A percentile compares a stretch with the other conserved stretches of the same genome.
Conservation (phyloP, 768 basidiomycete genomes). For the Tephrocybe rancida region DNA sequence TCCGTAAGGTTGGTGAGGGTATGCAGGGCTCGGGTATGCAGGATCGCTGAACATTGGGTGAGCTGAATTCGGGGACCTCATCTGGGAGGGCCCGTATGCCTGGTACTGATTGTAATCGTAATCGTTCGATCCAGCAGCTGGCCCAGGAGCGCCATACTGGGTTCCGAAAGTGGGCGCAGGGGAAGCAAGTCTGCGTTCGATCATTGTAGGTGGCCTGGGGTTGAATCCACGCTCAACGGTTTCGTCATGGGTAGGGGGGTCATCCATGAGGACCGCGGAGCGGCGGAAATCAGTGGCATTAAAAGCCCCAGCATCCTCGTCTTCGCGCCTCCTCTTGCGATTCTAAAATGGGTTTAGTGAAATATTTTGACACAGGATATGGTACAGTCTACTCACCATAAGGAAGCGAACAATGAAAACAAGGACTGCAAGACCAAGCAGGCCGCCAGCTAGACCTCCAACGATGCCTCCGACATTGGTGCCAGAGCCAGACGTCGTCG, state of each 20-base stretch:
- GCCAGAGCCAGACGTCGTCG: conserved; percentile 12
- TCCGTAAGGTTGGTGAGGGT: conserved; percentile 33
- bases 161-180: conserved; percentile 35
- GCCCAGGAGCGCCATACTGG: conserved; percentile 31
- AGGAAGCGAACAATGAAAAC: conserved; percentile 47
- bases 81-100: conserved; percentile 38
- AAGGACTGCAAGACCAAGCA: conserved; percentile 43
- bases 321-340: conserved; percentile 47
- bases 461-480: conserved; percentile 33
- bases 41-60: conserved; percentile 26
- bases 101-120: conserved; percentile 26
- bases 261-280: conserved; percentile 62
- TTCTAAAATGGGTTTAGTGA: conserved; percentile 6
- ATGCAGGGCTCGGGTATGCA: conserved; percentile 31
- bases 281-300: conserved; percentile 61
- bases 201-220: conserved; percentile 56
- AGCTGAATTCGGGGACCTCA: conserved; percentile 23
- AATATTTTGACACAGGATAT: background rate
- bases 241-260: conserved; percentile 47
- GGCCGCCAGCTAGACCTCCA: conserved; percentile 47
- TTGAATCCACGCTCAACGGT: conserved; percentile 44
- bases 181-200: conserved; percentile 24
- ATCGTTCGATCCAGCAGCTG: conserved; percentile 13
- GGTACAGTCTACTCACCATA: conserved; percentile 35
- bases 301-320: conserved; percentile 48